phyloP scores from a whole-genome alignment of 1,284 basidiomycete genomes.

The Leccinum insolens region DNA sequence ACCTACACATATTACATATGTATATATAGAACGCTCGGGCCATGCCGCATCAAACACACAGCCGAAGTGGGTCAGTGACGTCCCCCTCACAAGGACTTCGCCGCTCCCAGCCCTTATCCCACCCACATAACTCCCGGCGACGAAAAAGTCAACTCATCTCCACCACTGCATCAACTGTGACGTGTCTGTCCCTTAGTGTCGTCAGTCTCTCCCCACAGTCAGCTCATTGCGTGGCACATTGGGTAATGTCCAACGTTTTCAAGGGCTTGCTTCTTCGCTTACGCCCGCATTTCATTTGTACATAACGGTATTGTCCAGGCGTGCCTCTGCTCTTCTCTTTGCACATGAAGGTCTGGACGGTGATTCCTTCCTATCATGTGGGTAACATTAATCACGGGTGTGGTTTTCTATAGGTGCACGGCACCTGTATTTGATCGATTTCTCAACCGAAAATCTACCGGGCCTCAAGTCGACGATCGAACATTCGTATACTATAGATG shows the following conservation, averaged over 20 bases:
- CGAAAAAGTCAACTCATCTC: too few relatives aligned
- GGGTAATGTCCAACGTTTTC: slow-evolving; percentile 51
- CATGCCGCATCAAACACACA: too few relatives aligned
- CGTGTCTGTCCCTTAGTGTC: too few relatives aligned
- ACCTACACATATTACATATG: too few relatives aligned
- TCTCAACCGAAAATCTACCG: slow-evolving; percentile 69
- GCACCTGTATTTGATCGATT: slow-evolving; percentile 87
- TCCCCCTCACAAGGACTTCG: too few relatives aligned
- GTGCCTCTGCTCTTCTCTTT: slow-evolving; percentile 74
- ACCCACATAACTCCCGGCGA: too few relatives aligned
- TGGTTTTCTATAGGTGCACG: slow-evolving; percentile 64
- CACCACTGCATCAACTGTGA: too few relatives aligned
- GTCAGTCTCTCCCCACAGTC: slow-evolving; percentile 36
- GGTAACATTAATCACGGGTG: slow-evolving; percentile 11
- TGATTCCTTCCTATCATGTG: background rate
- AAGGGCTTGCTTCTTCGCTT: slow-evolving; percentile 12
- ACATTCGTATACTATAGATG: slow-evolving; percentile 59
- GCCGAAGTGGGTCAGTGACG: too few relatives aligned
- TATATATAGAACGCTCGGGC: too few relatives aligned
- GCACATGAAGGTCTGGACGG: slow-evolving; percentile 73
- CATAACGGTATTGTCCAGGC: slow-evolving; percentile 43
- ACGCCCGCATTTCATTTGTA: slow-evolving; percentile 15
- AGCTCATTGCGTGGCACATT: slow-evolving; percentile 49
- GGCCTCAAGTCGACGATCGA: slow-evolving; percentile 72
- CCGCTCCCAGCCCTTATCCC: too few relatives aligned